Conservation (phyloP, 2,329 filamentous ascomycete species). For the Paraphaeosphaeria sporulosa region DNA sequence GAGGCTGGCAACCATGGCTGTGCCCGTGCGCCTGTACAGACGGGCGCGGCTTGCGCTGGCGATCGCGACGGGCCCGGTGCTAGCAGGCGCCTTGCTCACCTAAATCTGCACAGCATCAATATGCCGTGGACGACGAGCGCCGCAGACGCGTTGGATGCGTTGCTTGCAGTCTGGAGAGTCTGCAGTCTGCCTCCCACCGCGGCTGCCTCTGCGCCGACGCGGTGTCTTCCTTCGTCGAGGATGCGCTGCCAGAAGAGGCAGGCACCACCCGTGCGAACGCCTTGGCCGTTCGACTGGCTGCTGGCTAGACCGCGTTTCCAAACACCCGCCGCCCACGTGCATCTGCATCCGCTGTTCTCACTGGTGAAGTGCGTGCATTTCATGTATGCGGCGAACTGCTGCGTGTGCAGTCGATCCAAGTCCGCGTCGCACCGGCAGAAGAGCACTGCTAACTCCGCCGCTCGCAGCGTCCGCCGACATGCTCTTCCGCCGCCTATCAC, state of each 20-base stretch:
- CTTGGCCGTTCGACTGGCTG: not conserved
- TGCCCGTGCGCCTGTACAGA: conserved; percentile 12
- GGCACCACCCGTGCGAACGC: conserved; percentile 1
- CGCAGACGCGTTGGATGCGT: not conserved
- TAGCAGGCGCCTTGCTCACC: too few species aligned
- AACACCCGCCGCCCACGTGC: conserved; percentile 5
- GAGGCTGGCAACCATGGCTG: conserved; percentile 9
- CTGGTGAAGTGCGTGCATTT: not conserved
- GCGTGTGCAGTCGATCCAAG: not conserved
- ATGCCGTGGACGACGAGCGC: not conserved
- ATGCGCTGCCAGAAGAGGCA: conserved; percentile 6
- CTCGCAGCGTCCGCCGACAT: not conserved
- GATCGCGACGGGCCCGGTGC: not conserved
- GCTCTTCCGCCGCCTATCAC: not conserved
- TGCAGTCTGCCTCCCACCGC: not conserved
- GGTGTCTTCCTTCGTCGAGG: conserved; percentile 6
- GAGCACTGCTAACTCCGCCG: not conserved
- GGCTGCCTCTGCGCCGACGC: conserved; percentile 1
- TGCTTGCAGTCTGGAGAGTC: too few species aligned
- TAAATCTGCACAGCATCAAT: too few species aligned
- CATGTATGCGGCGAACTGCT: not conserved
- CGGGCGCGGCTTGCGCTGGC: not conserved
- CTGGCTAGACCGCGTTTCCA: not conserved
- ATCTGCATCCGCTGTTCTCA: not conserved
- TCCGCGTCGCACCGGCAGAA: not conserved